phyloP scores from a whole-genome alignment of 352 stramenopile genomes.

The Phytophthora fragariae region DNA sequence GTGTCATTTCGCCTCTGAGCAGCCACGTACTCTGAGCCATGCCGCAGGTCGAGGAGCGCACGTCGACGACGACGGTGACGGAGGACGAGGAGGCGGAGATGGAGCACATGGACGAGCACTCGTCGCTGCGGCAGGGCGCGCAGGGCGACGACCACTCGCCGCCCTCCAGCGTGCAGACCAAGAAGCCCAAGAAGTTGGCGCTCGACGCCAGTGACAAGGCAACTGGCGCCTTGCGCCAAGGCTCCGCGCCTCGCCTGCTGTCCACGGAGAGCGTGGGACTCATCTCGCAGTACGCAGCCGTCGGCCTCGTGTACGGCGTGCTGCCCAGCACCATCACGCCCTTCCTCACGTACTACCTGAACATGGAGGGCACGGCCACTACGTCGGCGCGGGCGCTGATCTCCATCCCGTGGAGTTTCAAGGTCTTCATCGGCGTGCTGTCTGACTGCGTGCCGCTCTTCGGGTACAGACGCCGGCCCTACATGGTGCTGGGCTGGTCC shows the following conservation, averaged over 20 bases:
- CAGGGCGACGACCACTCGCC: constrained; percentile 34
- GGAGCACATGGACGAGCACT: constrained; percentile 41
- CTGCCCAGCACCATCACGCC: constrained; percentile 59
- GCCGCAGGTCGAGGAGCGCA: constrained; percentile 11
- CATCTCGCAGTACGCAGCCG: constrained; percentile 55
- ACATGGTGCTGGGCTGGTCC: constrained; percentile 64
- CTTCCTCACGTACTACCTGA: constrained; percentile 60
- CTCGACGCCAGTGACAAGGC: not conserved
- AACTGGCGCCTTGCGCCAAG: constrained; percentile 45
- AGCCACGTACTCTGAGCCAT: constrained; percentile 9
- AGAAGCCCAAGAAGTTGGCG: constrained; percentile 16
- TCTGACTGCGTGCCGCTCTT: constrained; percentile 61
- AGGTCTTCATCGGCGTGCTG: constrained; percentile 63
- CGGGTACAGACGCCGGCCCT: constrained; percentile 57
- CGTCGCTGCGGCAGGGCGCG: constrained; percentile 23
- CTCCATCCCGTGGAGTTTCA: constrained; percentile 61
- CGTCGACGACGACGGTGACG: constrained; percentile 21
- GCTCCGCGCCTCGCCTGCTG: constrained; percentile 36
- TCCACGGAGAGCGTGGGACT: constrained; percentile 50
- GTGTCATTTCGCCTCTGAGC: not conserved
- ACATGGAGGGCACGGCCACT: constrained; percentile 53
- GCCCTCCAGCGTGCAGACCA: constrained; percentile 21
- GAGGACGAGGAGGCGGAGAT: constrained; percentile 39
- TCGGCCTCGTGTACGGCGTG: constrained; percentile 50
- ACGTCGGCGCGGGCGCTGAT: constrained; percentile 53